Evolutionary conservation across 805 yeast species (phyloP), one percentile per base, ranked within the genome.

Genomic region (Cyberlindnera sargentensis): DNA sequence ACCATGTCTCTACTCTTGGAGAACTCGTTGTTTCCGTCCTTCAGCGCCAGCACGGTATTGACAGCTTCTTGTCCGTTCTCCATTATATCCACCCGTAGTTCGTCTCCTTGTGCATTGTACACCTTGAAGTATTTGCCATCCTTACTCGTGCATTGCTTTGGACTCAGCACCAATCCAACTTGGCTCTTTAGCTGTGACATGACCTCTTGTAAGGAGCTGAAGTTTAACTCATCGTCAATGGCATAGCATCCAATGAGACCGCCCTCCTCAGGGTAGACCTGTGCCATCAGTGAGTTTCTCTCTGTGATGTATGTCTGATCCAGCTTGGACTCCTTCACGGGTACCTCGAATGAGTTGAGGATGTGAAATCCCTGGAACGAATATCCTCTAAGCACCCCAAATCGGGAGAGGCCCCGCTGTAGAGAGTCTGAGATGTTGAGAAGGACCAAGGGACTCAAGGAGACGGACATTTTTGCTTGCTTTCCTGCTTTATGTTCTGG

Each of bases 341-440:
- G 45, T 2, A 35, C 39, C n/a, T 48, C 52, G 34, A 48, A 48
- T n/a, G 48, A 46, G 39, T 48, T 48, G 9, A 42, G 37, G 2
- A 48, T 9, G 5, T 36, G 29, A 5, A 36, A 7, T 4, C 11
- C 36, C 20, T 34, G 20, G 20, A 30, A 6, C 5, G 35, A 24
- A 32, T 36, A 33, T 32, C 52, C 52, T 28, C 49, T 41, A 11
- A 49, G 43, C 3, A 43, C 38, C 3, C 52, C 49, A 36, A 44
- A 32, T 11, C 15, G 32, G 5, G 48, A 42, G 4, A 46, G 32
- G 3, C 46, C 46, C 7, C 52, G 41, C 39, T 44, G 44, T 0
- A 41, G 23, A 6, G 52, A 46, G 39, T 49, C 52, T 2, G 52
- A 11, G 11, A 49, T 46, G 41, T 49, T 49, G 8, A 49, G 43